Conservation (phyloP, 257 asterid species). For the Przewalskia tangutica region DNA sequence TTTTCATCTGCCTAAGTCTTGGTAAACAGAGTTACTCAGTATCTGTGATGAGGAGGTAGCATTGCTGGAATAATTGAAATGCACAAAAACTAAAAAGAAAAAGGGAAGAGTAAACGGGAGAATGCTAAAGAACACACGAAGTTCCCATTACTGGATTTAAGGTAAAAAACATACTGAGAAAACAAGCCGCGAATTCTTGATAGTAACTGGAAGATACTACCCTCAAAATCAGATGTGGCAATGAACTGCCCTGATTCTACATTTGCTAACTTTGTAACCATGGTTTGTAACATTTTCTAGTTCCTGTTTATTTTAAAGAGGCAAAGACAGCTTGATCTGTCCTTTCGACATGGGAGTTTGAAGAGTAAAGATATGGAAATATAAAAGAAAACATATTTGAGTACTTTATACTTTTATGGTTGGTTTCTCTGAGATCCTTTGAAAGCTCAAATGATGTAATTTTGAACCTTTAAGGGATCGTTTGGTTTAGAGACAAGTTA, state of each 20-base stretch:
- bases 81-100: neutral
- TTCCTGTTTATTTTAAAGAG: neutral
- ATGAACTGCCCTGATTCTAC: neutral
- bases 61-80: neutral
- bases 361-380: no score
- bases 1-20: neutral
- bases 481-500: neutral
- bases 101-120: neutral
- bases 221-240: neutral
- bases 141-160: neutral
- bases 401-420: no score
- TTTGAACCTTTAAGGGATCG: neutral
- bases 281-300: neutral
- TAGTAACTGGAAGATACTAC: neutral
- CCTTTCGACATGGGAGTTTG: neutral
- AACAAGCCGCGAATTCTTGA: neutral
- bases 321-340: neutral
- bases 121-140: neutral
- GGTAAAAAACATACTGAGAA: neutral
- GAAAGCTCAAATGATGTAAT: neutral
- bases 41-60: neutral
- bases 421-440: no score
- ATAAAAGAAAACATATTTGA: neutral
- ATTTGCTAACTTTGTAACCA: neutral
- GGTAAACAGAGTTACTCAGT: neutral